These are phyloP conservation scores for Cordyceps sp. DNA, from an alignment of 2,329 filamentous ascomycete species.

Conservation along the genomic window DNA sequence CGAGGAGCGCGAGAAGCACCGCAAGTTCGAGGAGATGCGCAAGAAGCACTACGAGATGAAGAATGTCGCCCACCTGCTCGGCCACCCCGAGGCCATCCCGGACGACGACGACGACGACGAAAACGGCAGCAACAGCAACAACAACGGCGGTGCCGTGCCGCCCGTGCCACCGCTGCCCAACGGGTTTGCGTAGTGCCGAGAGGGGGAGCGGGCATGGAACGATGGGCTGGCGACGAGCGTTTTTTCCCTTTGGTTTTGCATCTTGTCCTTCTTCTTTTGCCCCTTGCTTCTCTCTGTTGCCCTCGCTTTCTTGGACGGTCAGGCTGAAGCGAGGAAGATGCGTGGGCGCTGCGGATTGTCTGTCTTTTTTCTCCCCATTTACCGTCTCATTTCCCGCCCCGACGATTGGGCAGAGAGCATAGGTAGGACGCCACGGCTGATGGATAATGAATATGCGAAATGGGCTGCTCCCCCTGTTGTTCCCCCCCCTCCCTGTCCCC, in stretches of 20 bases:
- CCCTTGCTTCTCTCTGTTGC: too few relatives aligned
- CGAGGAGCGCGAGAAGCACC: slow-evolving; percentile 82
- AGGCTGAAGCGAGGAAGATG: too few relatives aligned
- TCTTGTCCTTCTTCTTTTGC: too few relatives aligned
- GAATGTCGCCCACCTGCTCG: slow-evolving; percentile 75
- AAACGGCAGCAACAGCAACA: too few relatives aligned
- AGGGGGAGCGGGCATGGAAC: too few relatives aligned
- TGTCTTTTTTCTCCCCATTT: not conserved
- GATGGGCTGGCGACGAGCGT: too few relatives aligned
- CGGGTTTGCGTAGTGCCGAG: slow-evolving; percentile 12
- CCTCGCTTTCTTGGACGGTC: too few relatives aligned
- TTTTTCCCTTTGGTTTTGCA: too few relatives aligned
- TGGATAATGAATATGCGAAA: not conserved
- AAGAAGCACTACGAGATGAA: slow-evolving; percentile 99
- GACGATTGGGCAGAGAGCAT: not conserved
- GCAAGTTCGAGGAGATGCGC: slow-evolving; percentile 74
- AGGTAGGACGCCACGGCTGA: not conserved
- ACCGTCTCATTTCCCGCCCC: not conserved
- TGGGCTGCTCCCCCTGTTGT: not conserved
- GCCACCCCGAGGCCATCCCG: slow-evolving; percentile 51
- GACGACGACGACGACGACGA: slow-evolving; percentile 34
- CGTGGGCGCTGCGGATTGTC: too few relatives aligned
- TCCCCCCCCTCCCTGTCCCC: not conserved
- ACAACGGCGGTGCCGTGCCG: slow-evolving; percentile 14
- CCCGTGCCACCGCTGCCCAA: slow-evolving; percentile 29